Conservation (phyloP, 192 early-diverging fungal genomes). For the Entophlyctis helioformis region DNA sequence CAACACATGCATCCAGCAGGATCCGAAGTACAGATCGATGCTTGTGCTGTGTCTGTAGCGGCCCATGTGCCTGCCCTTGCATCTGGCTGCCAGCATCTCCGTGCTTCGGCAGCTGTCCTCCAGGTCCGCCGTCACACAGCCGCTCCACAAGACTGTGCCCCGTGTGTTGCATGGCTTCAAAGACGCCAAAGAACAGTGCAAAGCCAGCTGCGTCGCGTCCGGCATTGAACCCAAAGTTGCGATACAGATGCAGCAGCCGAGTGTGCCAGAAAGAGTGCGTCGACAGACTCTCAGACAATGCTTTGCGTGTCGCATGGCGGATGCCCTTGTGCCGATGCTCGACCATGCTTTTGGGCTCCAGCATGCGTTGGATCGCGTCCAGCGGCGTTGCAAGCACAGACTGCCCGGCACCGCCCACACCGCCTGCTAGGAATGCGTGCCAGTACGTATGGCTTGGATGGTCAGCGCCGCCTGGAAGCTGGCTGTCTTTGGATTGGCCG, state of each 20-base stretch:
- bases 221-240: constrained; percentile 14
- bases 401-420: constrained; percentile 26
- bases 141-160: constrained; percentile 21
- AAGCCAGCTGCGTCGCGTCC: constrained; percentile 25
- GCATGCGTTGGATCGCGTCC: constrained; percentile 22
- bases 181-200: constrained; percentile 38
- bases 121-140: constrained; percentile 6
- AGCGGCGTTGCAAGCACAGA: constrained; percentile 33
- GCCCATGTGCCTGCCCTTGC: background rate
- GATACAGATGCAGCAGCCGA: constrained; percentile 20
- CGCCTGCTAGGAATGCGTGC: constrained; percentile 29
- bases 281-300: constrained; percentile 7
- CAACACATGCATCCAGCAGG: constrained; percentile 12
- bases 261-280: constrained; percentile 5
- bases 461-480: too few species aligned
- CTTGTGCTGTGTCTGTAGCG: too few species aligned
- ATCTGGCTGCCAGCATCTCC: background rate
- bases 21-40: background rate
- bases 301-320: constrained; percentile 7
- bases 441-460: too few species aligned
- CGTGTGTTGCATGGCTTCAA: constrained; percentile 21
- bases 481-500: too few species aligned
- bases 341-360: constrained; percentile 13
- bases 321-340: constrained; percentile 20
- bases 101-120: background rate